A percentile compares a stretch with the other conserved stretches of the same genome.
These are phyloP conservation scores for Backusella luteola DNA, from an alignment of 192 early-diverging fungal genomes.

Conservation along the genomic window DNA sequence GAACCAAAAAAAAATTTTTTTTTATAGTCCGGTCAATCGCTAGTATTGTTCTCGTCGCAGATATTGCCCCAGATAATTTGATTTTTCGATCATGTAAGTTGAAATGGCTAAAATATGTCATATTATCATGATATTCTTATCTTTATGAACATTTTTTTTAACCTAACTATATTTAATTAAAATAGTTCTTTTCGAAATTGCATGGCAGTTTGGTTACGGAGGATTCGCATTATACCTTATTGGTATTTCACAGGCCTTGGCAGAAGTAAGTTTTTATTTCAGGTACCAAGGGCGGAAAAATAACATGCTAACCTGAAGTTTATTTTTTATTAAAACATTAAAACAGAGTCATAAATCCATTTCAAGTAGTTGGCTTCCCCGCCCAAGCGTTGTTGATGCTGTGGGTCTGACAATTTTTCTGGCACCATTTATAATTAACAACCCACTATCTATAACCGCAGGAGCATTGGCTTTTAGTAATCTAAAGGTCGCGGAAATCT, in stretches of 20 bases:
- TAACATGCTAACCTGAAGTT: background rate
- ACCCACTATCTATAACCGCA: constrained; percentile 18
- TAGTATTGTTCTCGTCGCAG: constrained; percentile 23
- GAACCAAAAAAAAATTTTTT: background rate
- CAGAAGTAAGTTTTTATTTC: constrained; percentile 18
- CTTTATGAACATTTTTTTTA: background rate
- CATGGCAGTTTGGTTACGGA: constrained; percentile 29
- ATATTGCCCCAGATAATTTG: constrained; percentile 23
- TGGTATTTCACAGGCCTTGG: constrained; percentile 31
- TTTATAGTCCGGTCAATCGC: constrained; percentile 18
- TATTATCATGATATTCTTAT: background rate
- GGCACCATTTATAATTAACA: constrained; percentile 18
- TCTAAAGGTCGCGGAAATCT: constrained; percentile 3
- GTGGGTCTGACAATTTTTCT: constrained; percentile 17
- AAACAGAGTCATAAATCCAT: constrained; percentile 28
- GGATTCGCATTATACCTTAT: constrained; percentile 23
- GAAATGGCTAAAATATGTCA: background rate
- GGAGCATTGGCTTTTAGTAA: constrained; percentile 14
- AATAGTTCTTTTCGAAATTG: constrained; percentile 28
- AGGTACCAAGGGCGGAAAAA: background rate
- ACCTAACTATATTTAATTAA: background rate
- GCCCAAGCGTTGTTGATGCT: constrained; percentile 22
- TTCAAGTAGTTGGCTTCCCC: constrained; percentile 22
- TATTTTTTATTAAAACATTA: background rate
- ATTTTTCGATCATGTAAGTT: constrained; percentile 24